Percentiles rank a stretch among this genome's conserved stretches.
These are phyloP conservation scores for Aethionema arabicum DNA, from an alignment of 345 rosid species.

Conservation along the genomic window DNA sequence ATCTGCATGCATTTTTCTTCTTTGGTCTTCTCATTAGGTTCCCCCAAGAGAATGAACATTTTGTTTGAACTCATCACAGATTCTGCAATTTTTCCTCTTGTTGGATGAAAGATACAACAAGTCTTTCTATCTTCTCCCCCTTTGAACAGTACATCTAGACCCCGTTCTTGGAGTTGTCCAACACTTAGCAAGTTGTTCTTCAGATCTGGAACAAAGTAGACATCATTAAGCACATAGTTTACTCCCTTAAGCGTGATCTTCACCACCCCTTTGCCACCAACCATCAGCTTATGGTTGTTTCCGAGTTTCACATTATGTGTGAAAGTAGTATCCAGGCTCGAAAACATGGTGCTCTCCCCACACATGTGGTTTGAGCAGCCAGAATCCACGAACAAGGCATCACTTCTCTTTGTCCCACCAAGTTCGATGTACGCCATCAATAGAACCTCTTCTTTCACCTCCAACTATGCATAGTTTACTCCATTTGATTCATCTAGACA, in stretches of 20 bases:
- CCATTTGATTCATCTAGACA: not conserved
- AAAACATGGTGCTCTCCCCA: not conserved
- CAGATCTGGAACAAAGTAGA: constrained; percentile 13
- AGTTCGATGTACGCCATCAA: too few species aligned
- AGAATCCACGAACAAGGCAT: constrained; percentile 13
- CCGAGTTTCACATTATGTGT: too few species aligned
- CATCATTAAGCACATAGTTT: not conserved
- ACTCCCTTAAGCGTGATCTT: not conserved
- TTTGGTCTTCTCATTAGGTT: not conserved
- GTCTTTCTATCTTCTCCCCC: not conserved
- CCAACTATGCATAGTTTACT: not conserved
- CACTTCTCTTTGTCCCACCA: not conserved
- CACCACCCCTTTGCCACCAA: not conserved
- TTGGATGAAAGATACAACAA: not conserved
- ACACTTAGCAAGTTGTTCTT: constrained; percentile 21
- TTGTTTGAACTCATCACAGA: not conserved
- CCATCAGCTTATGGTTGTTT: not conserved
- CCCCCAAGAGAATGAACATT: not conserved
- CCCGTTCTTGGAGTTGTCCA: constrained; percentile 1
- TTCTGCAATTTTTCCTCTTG: not conserved
- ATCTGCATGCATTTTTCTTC: not conserved
- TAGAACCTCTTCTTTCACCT: not conserved
- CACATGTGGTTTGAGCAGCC: not conserved
- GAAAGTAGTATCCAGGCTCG: not conserved
- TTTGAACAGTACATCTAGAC: not conserved